phyloP scores from a whole-genome alignment of 257 asterid genomes.

The Coffea eugenioides region DNA sequence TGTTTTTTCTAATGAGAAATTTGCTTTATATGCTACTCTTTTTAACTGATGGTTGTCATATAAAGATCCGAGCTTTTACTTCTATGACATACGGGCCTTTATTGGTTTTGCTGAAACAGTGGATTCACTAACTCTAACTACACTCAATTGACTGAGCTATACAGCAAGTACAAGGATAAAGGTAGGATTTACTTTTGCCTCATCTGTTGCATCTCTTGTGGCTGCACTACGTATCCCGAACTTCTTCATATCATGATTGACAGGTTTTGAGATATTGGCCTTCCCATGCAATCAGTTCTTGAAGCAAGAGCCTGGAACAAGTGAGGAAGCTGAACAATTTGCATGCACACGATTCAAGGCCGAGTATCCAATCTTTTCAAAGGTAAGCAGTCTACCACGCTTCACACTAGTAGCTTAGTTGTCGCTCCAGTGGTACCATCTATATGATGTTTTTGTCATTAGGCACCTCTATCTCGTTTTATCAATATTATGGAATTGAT shows the following conservation, averaged over 20 bases:
- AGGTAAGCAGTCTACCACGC: constrained; percentile 37
- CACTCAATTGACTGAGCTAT: constrained; percentile 68
- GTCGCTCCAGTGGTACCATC: too few species aligned
- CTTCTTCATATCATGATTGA: constrained; percentile 8
- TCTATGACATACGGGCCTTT: not conserved
- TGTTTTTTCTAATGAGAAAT: not conserved
- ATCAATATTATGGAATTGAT: not conserved
- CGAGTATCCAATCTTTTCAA: constrained; percentile 81
- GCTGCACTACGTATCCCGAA: not conserved
- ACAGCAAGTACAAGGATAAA: constrained; percentile 59
- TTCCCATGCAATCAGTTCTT: constrained; percentile 92
- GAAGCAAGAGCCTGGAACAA: constrained; percentile 81
- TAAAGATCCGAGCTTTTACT: not conserved
- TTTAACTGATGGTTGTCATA: constrained; percentile 7
- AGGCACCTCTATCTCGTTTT: not conserved
- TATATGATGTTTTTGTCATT: not conserved
- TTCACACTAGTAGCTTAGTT: not conserved
- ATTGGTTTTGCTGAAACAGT: constrained; percentile 42
- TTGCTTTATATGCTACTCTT: not conserved
- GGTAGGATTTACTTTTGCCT: constrained; percentile 35
- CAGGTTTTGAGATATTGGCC: constrained; percentile 83
- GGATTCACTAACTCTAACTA: constrained; percentile 71
- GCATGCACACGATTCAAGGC: constrained; percentile 87
- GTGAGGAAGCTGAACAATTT: constrained; percentile 71
- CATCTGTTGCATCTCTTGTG: not conserved